These are phyloP conservation scores for Fusarium fujikuroi DNA, from an alignment of 2,329 filamentous ascomycete genomes.

Conservation along the genomic window DNA sequence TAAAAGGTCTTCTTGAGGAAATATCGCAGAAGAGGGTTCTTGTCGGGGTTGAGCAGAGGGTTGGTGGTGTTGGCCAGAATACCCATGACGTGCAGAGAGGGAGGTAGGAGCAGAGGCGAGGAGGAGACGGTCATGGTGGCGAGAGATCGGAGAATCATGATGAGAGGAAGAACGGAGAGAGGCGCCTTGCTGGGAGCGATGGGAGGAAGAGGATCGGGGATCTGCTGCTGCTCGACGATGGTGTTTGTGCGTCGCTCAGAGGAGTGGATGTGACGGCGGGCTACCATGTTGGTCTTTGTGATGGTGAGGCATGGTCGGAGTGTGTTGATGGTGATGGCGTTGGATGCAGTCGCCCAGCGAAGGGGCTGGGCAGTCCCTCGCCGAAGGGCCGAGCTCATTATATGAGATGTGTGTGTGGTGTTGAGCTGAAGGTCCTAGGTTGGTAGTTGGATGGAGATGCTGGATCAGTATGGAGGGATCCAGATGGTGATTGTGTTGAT, in stretches of 20 bases:
- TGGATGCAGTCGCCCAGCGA: conserved; percentile 38
- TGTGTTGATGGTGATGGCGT: conserved; percentile 32
- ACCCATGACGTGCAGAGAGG: conserved; percentile 75
- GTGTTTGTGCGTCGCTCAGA: conserved; percentile 52
- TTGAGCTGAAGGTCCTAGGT: conserved; percentile 10
- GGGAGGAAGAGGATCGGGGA: conserved; percentile 46
- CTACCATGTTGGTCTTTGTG: conserved; percentile 22
- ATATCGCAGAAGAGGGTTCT: conserved; percentile 75
- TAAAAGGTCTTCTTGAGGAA: conserved; percentile 87
- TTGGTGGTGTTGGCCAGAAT: conserved; percentile 75
- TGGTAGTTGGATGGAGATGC: conserved; percentile 4
- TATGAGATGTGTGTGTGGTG: conserved; percentile 27
- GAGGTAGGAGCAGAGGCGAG: conserved; percentile 73
- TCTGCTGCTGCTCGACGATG: conserved; percentile 46
- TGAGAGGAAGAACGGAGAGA: conserved; percentile 73
- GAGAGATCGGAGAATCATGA: conserved; percentile 74
- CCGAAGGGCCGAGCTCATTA: conserved; percentile 43
- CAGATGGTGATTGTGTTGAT: conserved; percentile 1
- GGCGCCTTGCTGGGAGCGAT: conserved; percentile 53
- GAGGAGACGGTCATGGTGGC: conserved; percentile 77
- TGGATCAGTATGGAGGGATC: conserved; percentile 37
- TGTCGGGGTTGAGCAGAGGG: conserved; percentile 76
- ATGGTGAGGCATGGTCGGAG: conserved; percentile 37
- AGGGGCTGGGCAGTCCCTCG: conserved; percentile 44
- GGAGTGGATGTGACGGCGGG: conserved; percentile 50